phyloP scores from a whole-genome alignment of 108 stramenopile genomes.

The Parmales sp. region DNA sequence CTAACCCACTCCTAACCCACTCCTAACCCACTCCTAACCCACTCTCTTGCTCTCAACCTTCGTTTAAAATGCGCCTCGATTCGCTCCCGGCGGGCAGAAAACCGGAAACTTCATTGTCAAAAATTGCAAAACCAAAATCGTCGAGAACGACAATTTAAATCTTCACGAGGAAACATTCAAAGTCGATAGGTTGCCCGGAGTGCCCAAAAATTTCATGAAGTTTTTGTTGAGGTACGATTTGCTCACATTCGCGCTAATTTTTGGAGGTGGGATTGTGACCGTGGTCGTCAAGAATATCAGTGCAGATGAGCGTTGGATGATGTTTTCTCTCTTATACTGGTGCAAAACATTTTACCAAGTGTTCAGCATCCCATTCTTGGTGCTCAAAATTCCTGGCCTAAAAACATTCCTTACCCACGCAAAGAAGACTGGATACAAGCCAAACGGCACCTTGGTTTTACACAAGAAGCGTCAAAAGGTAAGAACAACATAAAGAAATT shows the following conservation, averaged over 20 bases:
- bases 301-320: not conserved
- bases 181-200: not conserved
- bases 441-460: not conserved
- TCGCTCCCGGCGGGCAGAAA: too few species aligned
- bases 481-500: not conserved
- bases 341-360: not conserved
- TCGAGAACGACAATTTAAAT: too few species aligned
- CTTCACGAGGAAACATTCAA: not conserved
- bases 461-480: constrained; percentile 6
- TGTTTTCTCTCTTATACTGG: not conserved
- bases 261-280: not conserved
- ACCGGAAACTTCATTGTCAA: too few species aligned
- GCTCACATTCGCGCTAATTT: not conserved
- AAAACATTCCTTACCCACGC: not conserved
- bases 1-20: too few species aligned
- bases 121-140: too few species aligned
- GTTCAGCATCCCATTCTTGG: not conserved
- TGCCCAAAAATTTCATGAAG: constrained; percentile 6
- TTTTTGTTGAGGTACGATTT: constrained; percentile 5
- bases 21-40: too few species aligned
- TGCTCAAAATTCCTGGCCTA: not conserved
- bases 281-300: not conserved
- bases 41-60: too few species aligned
- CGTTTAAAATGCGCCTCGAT: too few species aligned
- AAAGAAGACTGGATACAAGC: constrained; percentile 5